Percentiles rank a stretch among this genome's conserved stretches.
Evolutionary conservation across 176 grass and related monocot species (phyloP).

Genomic region (Puccinellia tenuiflora): DNA sequence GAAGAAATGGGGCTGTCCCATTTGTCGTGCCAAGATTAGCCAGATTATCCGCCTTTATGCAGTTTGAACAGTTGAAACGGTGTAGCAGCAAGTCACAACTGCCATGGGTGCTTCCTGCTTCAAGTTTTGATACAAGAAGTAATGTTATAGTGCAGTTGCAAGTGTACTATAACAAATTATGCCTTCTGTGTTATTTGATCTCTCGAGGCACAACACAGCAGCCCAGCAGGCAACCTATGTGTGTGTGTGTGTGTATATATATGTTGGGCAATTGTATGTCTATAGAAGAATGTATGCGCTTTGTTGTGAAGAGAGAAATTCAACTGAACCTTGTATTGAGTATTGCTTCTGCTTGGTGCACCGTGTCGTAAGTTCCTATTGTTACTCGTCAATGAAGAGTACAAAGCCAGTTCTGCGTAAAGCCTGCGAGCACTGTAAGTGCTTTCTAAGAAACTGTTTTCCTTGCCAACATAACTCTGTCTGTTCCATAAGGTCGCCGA

Average conservation of each 20-base stretch:
- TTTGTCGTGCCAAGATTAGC: slow-evolving; percentile 81
- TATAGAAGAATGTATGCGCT: not conserved
- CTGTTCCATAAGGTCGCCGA: not conserved
- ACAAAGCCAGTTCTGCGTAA: not conserved
- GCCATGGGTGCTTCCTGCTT: not conserved
- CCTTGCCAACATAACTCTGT: not conserved
- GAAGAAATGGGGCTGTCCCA: slow-evolving; percentile 85
- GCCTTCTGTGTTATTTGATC: not conserved
- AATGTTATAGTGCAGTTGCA: not conserved
- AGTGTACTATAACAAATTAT: slow-evolving; percentile 6
- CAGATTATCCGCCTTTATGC: slow-evolving; percentile 88
- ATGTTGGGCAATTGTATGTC: no score
- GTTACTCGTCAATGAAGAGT: not conserved
- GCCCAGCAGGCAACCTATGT: not conserved
- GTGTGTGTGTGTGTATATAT: not conserved
- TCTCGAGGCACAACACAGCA: not conserved
- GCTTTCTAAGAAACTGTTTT: not conserved
- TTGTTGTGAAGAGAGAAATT: not conserved
- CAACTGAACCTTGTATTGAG: not conserved
- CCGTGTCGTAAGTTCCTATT: not conserved
- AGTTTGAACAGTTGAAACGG: slow-evolving; percentile 45
- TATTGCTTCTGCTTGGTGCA: not conserved
- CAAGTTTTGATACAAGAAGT: not conserved
- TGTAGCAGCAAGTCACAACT: not conserved
- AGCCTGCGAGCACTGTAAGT: not conserved